Conservation (phyloP, 805 yeast genomes). For the Kuraishia piskuri region DNA sequence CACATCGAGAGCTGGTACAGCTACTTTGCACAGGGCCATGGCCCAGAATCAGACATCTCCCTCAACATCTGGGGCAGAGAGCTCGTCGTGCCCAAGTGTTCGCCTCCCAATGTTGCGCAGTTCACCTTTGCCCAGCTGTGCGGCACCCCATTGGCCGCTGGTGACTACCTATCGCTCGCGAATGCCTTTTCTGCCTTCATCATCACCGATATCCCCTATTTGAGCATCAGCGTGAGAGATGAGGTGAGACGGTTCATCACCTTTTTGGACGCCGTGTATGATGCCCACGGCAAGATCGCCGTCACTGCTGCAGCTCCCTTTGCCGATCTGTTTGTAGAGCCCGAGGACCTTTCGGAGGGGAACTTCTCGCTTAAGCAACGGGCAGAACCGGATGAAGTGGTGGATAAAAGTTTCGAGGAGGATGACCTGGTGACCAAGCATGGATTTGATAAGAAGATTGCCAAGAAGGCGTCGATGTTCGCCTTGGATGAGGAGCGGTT, state of each 20-base stretch:
- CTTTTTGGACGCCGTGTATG: slow-evolving; percentile 92
- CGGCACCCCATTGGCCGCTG: slow-evolving; percentile 84
- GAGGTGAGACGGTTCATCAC: slow-evolving; percentile 88
- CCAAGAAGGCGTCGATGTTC: slow-evolving; percentile 67
- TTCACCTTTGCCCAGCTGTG: slow-evolving; percentile 83
- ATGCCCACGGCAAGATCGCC: slow-evolving; percentile 79
- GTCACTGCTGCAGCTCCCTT: slow-evolving; percentile 86
- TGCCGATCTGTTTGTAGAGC: slow-evolving; percentile 77
- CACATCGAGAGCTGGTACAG: slow-evolving; percentile 76
- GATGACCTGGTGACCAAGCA: slow-evolving; percentile 65
- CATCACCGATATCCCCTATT: slow-evolving; percentile 87
- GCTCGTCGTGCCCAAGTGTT: slow-evolving; percentile 63
- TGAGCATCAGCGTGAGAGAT: slow-evolving; percentile 73
- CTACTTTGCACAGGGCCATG: slow-evolving; percentile 62
- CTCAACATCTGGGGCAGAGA: slow-evolving; percentile 84
- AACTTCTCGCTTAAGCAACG: slow-evolving; percentile 29
- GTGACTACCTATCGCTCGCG: slow-evolving; percentile 85
- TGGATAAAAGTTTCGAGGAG: slow-evolving; percentile 21
- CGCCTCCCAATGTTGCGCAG: slow-evolving; percentile 79
- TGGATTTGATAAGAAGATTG: slow-evolving; percentile 68
- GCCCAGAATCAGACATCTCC: slow-evolving; percentile 25
- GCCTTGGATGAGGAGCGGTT: slow-evolving; percentile 91
- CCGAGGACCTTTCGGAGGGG: slow-evolving; percentile 47
- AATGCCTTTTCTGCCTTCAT: slow-evolving; percentile 66
- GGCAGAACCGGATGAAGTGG: slow-evolving; percentile 42